phyloP scores from a whole-genome alignment of 1,139 yeast species.

The Pneumocystis wakefieldiae region DNA sequence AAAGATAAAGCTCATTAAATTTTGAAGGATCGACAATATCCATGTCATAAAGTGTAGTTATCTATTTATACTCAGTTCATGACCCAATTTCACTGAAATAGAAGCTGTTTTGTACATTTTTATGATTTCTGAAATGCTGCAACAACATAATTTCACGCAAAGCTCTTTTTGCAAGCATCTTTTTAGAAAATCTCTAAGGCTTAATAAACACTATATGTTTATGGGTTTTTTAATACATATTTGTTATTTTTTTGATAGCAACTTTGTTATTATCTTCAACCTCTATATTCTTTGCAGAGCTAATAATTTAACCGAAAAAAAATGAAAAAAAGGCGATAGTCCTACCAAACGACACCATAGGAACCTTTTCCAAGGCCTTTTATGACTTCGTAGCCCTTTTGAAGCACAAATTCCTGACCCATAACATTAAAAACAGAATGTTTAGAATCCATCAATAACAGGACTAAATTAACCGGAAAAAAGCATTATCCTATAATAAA shows the following conservation, averaged over 20 bases:
- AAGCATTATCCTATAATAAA: neutral
- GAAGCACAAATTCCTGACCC: slow-evolving; percentile 10
- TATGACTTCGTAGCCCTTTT: slow-evolving; percentile 37
- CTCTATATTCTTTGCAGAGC: slow-evolving; percentile 64
- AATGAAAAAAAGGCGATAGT: slow-evolving; percentile 3
- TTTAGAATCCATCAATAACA: neutral
- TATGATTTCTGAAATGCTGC: slow-evolving; percentile 83
- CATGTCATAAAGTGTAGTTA: slow-evolving; percentile 82
- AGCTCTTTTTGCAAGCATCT: slow-evolving; percentile 77
- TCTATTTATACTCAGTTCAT: slow-evolving; percentile 20
- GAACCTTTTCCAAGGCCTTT: slow-evolving; percentile 96
- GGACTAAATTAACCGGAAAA: neutral
- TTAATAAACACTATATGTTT: neutral
- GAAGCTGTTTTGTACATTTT: slow-evolving; percentile 31
- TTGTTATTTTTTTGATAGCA: slow-evolving; percentile 88
- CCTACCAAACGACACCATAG: slow-evolving; percentile 71
- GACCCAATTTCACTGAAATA: neutral
- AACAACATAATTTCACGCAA: slow-evolving; percentile 73
- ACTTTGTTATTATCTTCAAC: slow-evolving; percentile 48
- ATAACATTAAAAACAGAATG: slow-evolving; percentile 2
- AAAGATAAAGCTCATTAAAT: slow-evolving; percentile 80
- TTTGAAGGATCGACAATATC: slow-evolving; percentile 76
- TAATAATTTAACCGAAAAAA: neutral
- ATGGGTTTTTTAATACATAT: slow-evolving; percentile 29
- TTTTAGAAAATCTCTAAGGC: slow-evolving; percentile 43